Evolutionary conservation across 805 yeast species (phyloP).

Genomic region (Wickerhamiella azyma): DNA sequence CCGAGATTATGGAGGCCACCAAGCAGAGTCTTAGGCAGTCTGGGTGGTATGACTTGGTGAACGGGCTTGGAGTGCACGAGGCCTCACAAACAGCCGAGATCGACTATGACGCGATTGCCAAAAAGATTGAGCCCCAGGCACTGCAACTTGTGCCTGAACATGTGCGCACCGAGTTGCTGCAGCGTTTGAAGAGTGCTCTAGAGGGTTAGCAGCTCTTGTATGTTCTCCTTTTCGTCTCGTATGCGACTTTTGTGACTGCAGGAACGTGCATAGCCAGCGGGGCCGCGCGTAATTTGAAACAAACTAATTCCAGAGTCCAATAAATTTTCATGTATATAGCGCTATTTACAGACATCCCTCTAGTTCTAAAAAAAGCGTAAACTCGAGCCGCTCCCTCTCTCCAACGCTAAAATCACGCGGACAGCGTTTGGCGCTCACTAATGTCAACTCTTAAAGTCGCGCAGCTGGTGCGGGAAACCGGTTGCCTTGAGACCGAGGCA

Average conservation of each 20-base stretch:
- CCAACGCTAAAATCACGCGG: too few species aligned
- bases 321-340: too few species aligned
- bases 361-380: too few species aligned
- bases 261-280: too few species aligned
- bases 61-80: conserved; percentile 38
- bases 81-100: conserved; percentile 32
- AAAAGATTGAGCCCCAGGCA: conserved; percentile 50
- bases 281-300: too few species aligned
- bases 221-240: too few species aligned
- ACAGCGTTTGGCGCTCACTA: neutral
- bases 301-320: too few species aligned
- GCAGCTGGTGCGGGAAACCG: conserved; percentile 11
- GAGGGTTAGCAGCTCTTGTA: too few species aligned
- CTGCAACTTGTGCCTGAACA: conserved; percentile 48
- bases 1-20: conserved; percentile 44
- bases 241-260: too few species aligned
- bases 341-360: too few species aligned
- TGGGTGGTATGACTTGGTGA: conserved; percentile 78
- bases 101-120: conserved; percentile 40
- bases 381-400: too few species aligned
- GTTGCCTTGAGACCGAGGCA: conserved; percentile 13
- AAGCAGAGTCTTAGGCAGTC: conserved; percentile 53
- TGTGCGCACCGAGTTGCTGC: conserved; percentile 45
- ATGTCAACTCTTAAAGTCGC: conserved; percentile 6
- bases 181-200: neutral